Conservation (phyloP, 177 flowering plant species). For the Vitis hybrid region DNA sequence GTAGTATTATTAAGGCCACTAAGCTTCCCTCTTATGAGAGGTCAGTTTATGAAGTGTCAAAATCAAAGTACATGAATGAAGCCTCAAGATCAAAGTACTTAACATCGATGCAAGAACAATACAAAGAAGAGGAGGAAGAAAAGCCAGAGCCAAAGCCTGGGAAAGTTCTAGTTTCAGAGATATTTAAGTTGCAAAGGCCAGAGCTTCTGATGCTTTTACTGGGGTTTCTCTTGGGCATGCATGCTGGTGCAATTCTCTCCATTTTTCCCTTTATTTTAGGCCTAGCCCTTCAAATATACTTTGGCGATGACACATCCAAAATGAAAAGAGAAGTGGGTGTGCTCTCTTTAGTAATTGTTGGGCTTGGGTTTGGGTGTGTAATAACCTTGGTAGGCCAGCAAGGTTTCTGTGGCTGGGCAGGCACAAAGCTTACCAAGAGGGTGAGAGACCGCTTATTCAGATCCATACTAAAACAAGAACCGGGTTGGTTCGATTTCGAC, state of each 20-base stretch:
- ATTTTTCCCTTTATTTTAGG: constrained; percentile 69
- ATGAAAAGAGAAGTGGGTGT: constrained; percentile 42
- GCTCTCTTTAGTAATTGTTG: constrained; percentile 49
- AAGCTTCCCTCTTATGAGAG: constrained; percentile 23
- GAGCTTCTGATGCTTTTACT: constrained; percentile 44
- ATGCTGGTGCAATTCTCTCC: constrained; percentile 76
- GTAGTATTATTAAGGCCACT: neutral
- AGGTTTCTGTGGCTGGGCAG: constrained; percentile 80
- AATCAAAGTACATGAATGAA: constrained; percentile 22
- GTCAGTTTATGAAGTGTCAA: constrained; percentile 24
- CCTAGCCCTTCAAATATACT: constrained; percentile 53
- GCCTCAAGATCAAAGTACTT: constrained; percentile 28
- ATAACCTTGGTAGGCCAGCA: constrained; percentile 65
- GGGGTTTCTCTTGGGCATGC: constrained; percentile 53
- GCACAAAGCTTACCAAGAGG: constrained; percentile 59
- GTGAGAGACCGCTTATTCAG: constrained; percentile 49
- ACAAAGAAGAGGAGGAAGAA: constrained; percentile 8
- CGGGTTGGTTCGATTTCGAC: constrained; percentile 76
- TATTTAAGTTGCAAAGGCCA: constrained; percentile 61
- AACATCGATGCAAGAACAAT: constrained; percentile 23
- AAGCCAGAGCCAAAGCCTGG: constrained; percentile 13
- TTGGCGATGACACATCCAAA: constrained; percentile 7
- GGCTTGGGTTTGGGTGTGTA: constrained; percentile 63
- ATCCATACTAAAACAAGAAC: constrained; percentile 68
- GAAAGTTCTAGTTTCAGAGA: constrained; percentile 29